These are phyloP conservation scores for Daldinia bambusicola DNA, from an alignment of 495 filamentous ascomycete species.

Conservation along the genomic window DNA sequence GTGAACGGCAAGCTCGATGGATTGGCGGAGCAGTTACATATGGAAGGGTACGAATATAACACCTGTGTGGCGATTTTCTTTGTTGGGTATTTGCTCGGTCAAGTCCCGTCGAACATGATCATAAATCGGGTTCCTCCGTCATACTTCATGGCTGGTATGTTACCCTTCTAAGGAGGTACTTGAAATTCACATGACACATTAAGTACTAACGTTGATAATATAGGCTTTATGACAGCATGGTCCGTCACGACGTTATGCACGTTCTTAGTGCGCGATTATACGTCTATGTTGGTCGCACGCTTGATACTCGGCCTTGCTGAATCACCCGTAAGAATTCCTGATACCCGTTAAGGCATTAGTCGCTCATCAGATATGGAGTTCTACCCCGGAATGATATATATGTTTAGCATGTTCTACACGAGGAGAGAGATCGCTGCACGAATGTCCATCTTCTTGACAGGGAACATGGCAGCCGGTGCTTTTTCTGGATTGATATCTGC, in stretches of 20 bases:
- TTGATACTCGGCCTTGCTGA: conserved; percentile 57
- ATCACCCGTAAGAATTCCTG: conserved; percentile 49
- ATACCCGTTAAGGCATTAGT: not conserved
- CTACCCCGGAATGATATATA: conserved; percentile 58
- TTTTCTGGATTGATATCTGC: conserved; percentile 64
- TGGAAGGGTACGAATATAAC: conserved; percentile 62
- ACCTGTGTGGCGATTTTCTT: conserved; percentile 62
- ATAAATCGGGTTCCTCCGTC: conserved; percentile 44
- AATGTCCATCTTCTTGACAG: conserved; percentile 58
- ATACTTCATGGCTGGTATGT: conserved; percentile 30
- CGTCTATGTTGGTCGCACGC: conserved; percentile 50
- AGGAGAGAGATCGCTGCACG: conserved; percentile 59
- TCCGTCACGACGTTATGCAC: conserved; percentile 57
- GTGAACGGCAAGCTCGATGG: conserved; percentile 56
- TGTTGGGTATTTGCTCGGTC: conserved; percentile 55
- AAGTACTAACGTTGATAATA: conserved; percentile 40
- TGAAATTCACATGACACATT: not conserved
- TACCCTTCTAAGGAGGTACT: not conserved
- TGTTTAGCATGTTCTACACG: conserved; percentile 62
- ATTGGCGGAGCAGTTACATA: conserved; percentile 58
- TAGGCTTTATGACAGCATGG: conserved; percentile 60
- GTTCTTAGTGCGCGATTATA: conserved; percentile 52
- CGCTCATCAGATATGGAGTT: conserved; percentile 12
- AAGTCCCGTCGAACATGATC: conserved; percentile 58
- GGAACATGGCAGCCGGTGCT: conserved; percentile 55